Conservation (phyloP, 495 filamentous ascomycete genomes). For the Talaromyces trachyspermus region DNA sequence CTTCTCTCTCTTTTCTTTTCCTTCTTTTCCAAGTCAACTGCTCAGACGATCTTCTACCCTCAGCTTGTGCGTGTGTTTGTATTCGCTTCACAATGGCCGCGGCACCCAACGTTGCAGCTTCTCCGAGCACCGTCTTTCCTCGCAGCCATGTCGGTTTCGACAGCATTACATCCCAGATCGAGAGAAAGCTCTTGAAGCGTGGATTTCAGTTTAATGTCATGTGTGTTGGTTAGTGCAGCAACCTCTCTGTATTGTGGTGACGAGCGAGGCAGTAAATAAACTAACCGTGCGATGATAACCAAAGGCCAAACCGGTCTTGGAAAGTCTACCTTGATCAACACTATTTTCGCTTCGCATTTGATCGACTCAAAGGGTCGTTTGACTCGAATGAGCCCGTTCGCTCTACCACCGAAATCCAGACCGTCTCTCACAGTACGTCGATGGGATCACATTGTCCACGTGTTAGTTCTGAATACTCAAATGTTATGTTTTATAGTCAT, state of each 20-base stretch:
- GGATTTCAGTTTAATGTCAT: constrained; percentile 99
- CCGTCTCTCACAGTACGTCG: constrained; percentile 77
- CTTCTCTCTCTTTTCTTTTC: not conserved
- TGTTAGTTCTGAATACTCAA: not conserved
- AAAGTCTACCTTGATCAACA: constrained; percentile 99
- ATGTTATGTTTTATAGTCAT: constrained; percentile 54
- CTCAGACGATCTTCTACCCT: no score
- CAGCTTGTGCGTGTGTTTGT: not conserved
- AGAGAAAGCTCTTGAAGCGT: constrained; percentile 98
- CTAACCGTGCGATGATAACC: constrained; percentile 3
- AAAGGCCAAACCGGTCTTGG: constrained; percentile 96
- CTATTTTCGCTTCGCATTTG: constrained; percentile 98
- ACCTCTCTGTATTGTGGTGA: not conserved
- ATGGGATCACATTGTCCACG: not conserved
- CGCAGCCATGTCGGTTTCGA: constrained; percentile 98
- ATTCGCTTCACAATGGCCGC: constrained; percentile 39
- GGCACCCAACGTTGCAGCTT: constrained; percentile 40
- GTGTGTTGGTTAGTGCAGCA: constrained; percentile 78
- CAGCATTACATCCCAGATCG: constrained; percentile 96
- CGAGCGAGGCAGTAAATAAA: constrained; percentile 6
- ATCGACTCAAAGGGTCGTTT: constrained; percentile 97
- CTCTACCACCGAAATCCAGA: constrained; percentile 94
- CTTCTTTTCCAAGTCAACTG: not conserved
- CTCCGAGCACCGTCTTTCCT: constrained; percentile 65
- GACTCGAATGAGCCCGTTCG: constrained; percentile 82